Evolutionary conservation across 2,329 filamentous ascomycete species (phyloP).

Genomic region (Didymella pomorum): DNA sequence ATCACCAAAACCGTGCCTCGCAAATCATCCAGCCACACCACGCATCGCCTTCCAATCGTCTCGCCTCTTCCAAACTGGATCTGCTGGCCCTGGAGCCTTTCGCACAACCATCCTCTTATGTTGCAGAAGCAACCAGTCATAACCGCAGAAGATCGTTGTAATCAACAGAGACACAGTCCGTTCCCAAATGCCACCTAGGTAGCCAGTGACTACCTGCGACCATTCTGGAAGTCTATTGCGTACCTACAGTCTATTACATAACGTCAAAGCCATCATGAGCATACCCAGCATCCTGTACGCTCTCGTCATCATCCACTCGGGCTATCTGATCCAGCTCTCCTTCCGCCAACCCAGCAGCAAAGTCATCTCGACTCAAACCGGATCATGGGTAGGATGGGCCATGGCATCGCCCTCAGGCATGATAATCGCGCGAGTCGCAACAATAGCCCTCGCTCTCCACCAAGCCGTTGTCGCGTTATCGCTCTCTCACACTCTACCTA

Average conservation of each 20-base stretch:
- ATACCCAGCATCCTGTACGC: conserved; percentile 5
- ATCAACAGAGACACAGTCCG: too few species aligned
- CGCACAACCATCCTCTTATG: too few species aligned
- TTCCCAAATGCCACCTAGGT: too few species aligned
- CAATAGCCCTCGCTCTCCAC: conserved; percentile 8
- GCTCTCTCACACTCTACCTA: neutral
- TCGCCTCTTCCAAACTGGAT: neutral
- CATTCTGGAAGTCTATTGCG: too few species aligned
- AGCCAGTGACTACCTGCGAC: too few species aligned
- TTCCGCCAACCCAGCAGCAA: conserved; percentile 27
- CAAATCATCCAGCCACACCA: neutral
- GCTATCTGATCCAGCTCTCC: conserved; percentile 23
- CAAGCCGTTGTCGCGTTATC: conserved; percentile 17
- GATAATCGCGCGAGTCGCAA: conserved; percentile 10
- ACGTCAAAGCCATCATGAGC: conserved; percentile 5
- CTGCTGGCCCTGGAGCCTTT: neutral
- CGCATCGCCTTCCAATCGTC: neutral
- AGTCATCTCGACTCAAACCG: conserved; percentile 10
- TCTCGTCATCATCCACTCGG: conserved; percentile 17
- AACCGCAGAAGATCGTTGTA: too few species aligned
- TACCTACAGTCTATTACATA: too few species aligned
- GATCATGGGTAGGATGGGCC: conserved; percentile 23
- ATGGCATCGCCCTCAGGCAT: conserved; percentile 15
- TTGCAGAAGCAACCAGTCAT: too few species aligned
- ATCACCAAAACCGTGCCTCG: neutral